These are phyloP conservation scores for Melaleuca alternifolia DNA, from an alignment of 345 rosid genomes.

Conservation along the genomic window DNA sequence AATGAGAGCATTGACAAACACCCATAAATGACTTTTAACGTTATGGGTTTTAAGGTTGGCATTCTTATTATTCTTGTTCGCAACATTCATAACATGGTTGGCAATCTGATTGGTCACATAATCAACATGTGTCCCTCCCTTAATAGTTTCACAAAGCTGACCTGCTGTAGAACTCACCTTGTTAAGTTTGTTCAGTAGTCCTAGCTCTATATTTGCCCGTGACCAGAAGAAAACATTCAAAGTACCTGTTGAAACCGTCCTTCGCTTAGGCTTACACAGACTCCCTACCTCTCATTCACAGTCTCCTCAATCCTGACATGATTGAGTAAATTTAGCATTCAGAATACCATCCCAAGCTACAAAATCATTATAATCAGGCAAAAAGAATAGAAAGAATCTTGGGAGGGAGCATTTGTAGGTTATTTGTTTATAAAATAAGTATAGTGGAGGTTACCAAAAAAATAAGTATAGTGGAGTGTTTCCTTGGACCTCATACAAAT, in stretches of 20 bases:
- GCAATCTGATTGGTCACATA: conserved; percentile 82
- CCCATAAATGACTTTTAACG: conserved; percentile 91
- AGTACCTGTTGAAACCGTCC: conserved; percentile 97
- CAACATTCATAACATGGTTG: conserved; percentile 54
- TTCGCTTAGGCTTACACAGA: conserved; percentile 70
- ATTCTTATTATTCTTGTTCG: conserved; percentile 80
- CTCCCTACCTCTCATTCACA: conserved; percentile 84
- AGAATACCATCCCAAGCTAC: neutral
- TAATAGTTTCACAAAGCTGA: conserved; percentile 97
- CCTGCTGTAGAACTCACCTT: conserved; percentile 26
- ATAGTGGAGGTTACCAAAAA: no score
- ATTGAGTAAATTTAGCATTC: neutral
- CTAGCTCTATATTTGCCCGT: neutral
- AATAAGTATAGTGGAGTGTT: no score
- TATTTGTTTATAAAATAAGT: no score
- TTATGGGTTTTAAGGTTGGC: conserved; percentile 72
- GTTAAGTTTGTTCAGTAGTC: neutral
- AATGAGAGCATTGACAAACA: conserved; percentile 91
- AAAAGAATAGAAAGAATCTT: neutral
- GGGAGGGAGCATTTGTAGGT: neutral
- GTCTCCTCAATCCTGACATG: conserved; percentile 51
- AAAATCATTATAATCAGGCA: neutral
- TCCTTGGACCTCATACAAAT: no score
- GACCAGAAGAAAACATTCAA: neutral
- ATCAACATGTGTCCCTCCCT: conserved; percentile 98